Evolutionary conservation across 2,329 filamentous ascomycete genomes (phyloP).

Genomic region (Claviceps humidiphila): DNA sequence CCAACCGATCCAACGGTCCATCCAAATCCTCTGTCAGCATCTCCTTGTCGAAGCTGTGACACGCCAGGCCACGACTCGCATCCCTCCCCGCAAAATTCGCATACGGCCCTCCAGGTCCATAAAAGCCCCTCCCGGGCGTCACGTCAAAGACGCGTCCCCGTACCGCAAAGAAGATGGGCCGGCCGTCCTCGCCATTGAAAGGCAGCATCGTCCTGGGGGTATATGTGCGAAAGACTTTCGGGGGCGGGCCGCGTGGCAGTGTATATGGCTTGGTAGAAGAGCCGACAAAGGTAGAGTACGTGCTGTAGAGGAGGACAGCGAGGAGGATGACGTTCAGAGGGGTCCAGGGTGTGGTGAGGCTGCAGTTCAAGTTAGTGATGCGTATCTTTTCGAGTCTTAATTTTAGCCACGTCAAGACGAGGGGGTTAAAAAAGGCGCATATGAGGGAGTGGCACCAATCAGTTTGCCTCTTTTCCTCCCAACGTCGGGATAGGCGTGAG

Average conservation of each 20-base stretch:
- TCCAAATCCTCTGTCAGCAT: conserved; percentile 90
- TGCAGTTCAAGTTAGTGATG: background rate
- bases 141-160: conserved; percentile 89
- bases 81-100: conserved; percentile 92
- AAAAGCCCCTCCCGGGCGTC: conserved; percentile 75
- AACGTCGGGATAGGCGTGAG: background rate
- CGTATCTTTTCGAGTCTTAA: background rate
- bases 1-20: conserved; percentile 64
- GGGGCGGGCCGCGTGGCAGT: conserved; percentile 39
- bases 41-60: conserved; percentile 83
- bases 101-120: conserved; percentile 90
- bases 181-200: conserved; percentile 62
- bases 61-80: conserved; percentile 75
- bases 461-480: no score
- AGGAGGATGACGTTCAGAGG: conserved; percentile 51
- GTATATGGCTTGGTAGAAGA: conserved; percentile 28
- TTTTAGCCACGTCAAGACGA: background rate
- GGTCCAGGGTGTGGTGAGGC: conserved; percentile 32
- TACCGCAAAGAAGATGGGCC: conserved; percentile 80
- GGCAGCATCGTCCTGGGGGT: conserved; percentile 71
- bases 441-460: background rate
- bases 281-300: conserved; percentile 40
- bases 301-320: conserved; percentile 41
- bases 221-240: conserved; percentile 54
- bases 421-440: background rate